These are phyloP conservation scores for Suhomyces chickasaworum DNA, from an alignment of 1,139 yeast genomes.

Conservation along the genomic window DNA sequence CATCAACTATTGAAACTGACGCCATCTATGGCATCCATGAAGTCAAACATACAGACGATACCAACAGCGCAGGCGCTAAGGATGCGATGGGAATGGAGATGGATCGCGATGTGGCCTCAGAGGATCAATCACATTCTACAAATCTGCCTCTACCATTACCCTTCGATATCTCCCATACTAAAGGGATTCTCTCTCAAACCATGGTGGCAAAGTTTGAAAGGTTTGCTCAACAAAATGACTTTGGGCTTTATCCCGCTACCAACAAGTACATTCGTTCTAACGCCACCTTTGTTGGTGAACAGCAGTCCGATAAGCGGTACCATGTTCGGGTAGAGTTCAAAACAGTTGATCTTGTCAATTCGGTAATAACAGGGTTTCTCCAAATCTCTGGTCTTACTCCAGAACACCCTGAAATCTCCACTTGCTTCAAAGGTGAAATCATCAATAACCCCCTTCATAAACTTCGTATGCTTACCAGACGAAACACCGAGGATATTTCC, in stretches of 20 bases:
- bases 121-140: neutral
- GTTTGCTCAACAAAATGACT: neutral
- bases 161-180: slow-evolving; percentile 3
- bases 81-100: neutral
- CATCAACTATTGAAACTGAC: slow-evolving; percentile 5
- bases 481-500: slow-evolving; percentile 33
- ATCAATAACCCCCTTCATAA: slow-evolving; percentile 55
- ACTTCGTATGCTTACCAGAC: slow-evolving; percentile 24
- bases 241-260: slow-evolving; percentile 16
- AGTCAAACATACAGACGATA: neutral
- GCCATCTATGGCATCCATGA: neutral
- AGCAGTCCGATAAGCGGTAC: slow-evolving; percentile 70
- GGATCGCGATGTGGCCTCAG: neutral
- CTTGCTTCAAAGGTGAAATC: slow-evolving; percentile 86
- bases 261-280: slow-evolving; percentile 60
- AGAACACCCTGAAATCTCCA: slow-evolving; percentile 74
- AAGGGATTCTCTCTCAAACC: slow-evolving; percentile 3
- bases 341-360: slow-evolving; percentile 62
- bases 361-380: slow-evolving; percentile 73
- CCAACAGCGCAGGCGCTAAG: neutral
- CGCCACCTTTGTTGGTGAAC: slow-evolving; percentile 66
- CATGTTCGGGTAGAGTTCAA: slow-evolving; percentile 73
- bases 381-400: slow-evolving; percentile 80
- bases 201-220: slow-evolving; percentile 1
- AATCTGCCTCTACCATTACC: neutral